Conservation (phyloP, 83 land plant species). For the Picea engelmannii region DNA sequence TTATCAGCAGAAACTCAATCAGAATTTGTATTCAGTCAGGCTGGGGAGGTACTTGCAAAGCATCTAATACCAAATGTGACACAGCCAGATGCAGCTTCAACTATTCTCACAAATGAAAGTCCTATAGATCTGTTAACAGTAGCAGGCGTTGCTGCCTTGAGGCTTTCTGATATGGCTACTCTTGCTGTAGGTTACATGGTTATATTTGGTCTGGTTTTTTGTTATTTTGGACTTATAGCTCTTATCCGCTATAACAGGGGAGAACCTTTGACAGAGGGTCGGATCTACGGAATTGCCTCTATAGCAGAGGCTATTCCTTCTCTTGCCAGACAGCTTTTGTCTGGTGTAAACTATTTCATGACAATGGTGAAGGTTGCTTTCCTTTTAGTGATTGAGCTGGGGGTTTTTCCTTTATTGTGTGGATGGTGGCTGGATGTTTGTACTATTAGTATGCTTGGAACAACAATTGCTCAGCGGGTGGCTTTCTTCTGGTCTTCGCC, state of each 20-base stretch:
- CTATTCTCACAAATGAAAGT: conserved; percentile 16
- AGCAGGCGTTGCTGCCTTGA: conserved; percentile 43
- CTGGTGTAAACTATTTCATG: conserved; percentile 78
- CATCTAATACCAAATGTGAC: conserved; percentile 32
- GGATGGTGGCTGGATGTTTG: conserved; percentile 69
- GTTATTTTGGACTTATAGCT: conserved; percentile 73
- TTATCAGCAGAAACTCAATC: conserved; percentile 32
- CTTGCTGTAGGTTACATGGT: conserved; percentile 88
- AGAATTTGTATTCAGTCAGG: conserved; percentile 10
- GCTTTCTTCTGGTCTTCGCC: conserved; percentile 86
- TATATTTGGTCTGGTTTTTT: conserved; percentile 55
- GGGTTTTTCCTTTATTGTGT: conserved; percentile 92
- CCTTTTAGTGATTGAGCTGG: conserved; percentile 88
- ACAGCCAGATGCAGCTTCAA: conserved; percentile 21
- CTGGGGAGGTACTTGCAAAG: conserved; percentile 22
- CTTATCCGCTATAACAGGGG: conserved; percentile 79
- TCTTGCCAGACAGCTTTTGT: conserved; percentile 71
- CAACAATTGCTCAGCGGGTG: conserved; percentile 68
- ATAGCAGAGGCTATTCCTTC: conserved; percentile 86
- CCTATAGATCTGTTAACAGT: conserved; percentile 48
- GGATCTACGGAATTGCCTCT: conserved; percentile 72
- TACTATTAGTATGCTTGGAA: conserved; percentile 86
- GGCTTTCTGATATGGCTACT: conserved; percentile 89
- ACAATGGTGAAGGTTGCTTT: conserved; percentile 96
- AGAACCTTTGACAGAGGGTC: conserved; percentile 77